Conservation (phyloP, 805 yeast genomes). For the Saccharomyces eubayanus region DNA sequence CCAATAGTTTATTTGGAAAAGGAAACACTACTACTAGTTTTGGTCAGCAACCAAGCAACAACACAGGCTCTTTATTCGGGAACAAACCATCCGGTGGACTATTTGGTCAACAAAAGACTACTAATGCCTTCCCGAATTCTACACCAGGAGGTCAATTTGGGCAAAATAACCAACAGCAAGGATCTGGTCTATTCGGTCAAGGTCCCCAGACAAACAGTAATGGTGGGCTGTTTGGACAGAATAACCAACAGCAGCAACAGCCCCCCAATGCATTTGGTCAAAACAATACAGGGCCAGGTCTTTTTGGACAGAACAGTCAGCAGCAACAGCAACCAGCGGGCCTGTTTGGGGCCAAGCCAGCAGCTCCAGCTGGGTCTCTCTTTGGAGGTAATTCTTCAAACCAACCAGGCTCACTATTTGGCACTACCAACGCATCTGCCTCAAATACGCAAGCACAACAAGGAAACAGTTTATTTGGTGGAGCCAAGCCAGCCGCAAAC, state of each 20-base stretch:
- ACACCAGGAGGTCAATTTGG: constrained; percentile 34
- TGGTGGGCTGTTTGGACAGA: constrained; percentile 31
- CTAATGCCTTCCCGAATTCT: constrained; percentile 18
- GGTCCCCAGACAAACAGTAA: constrained; percentile 15
- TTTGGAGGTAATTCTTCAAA: constrained; percentile 27
- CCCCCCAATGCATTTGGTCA: neutral
- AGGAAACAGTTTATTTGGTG: constrained; percentile 12
- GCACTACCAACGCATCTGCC: neutral
- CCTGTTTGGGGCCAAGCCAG: constrained; percentile 17
- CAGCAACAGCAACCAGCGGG: constrained; percentile 18
- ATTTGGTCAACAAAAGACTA: constrained; percentile 23
- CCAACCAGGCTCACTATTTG: neutral
- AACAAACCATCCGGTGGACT: constrained; percentile 21
- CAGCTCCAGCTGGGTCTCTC: constrained; percentile 25
- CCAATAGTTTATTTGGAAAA: neutral
- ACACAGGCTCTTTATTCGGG: constrained; percentile 7
- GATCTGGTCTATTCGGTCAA: constrained; percentile 14
- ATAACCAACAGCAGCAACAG: constrained; percentile 1
- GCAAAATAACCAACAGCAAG: constrained; percentile 23
- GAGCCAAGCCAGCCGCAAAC: constrained; percentile 3
- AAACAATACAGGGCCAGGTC: constrained; percentile 5
- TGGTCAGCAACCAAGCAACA: constrained; percentile 32
- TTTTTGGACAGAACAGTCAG: constrained; percentile 29
- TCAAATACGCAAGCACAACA: neutral
- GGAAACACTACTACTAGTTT: constrained; percentile 15